Base-by-base conservation (phyloP, 176 grass and related monocot genomes). In the Zea luxurians region DNA sequence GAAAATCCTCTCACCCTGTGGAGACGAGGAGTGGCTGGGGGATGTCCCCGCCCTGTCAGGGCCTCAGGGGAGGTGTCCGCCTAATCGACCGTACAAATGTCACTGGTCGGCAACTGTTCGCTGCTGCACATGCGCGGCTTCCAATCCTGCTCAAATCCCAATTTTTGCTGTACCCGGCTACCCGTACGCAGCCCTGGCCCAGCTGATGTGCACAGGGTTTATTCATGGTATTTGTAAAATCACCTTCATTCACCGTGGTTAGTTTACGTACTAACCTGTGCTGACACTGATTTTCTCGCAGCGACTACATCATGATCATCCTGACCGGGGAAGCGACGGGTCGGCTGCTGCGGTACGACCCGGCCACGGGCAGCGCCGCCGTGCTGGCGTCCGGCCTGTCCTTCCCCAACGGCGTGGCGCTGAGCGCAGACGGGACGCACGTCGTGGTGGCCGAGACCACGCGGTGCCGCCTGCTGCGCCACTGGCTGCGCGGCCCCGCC, bases 321-420 rank as follows among this genome's bases (percentile, higher is more conserved):
- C 42, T 92, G 4, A 80, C 83, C 4, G 65, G 89, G 13, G 89
- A 98, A 44, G 76, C 87, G 45, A 90, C 89, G 13, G 95, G 91
- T 65, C 69, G 91, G 49, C 60, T 98, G 58, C 77, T 98, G 64
- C 86, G 73, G 12, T 94, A 92, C 82, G 84, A 90, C 61, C 68
- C 80, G 2, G 27, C 62, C 27, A 88, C 87, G 8, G 64, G 81
- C 20, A 58, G 8, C 66, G 21, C 88, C 62, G 72, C 87, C 8
- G 89, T 98, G 80, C 76, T 98, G 15, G 68, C 57, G 9, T 67
- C 80, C 1, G 82, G 85, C 37, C 80, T 98, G 2, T 17, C 78
- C 43, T 98, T 82, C 82, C 95, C 95, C 16, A 98, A 98, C 44
- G 87, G 95, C 45, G 41, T 98, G 10, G 83, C 82, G 40, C 4